Evolutionary conservation across 345 rosid species (phyloP).

Genomic region (Abelmoschus esculentus): DNA sequence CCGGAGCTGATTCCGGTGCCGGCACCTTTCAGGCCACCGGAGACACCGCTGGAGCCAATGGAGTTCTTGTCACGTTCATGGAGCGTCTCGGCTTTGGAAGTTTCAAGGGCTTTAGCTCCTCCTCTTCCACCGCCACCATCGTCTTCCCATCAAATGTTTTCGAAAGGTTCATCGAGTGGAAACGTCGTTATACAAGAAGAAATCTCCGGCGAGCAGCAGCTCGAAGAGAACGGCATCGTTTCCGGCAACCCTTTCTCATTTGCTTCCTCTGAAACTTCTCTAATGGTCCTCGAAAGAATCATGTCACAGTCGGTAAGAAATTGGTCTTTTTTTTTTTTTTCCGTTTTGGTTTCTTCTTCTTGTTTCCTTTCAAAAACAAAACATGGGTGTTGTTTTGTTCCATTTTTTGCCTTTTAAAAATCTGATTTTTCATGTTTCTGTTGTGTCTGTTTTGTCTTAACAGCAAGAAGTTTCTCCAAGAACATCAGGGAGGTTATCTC

Average conservation of each 20-base stretch:
- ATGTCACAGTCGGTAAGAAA: slow-evolving; percentile 93
- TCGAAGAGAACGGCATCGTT: slow-evolving; percentile 52
- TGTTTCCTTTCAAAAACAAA: neutral
- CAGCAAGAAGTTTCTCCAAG: slow-evolving; percentile 92
- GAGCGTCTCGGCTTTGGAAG: slow-evolving; percentile 84
- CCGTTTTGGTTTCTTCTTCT: neutral
- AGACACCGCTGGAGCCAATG: slow-evolving; percentile 87
- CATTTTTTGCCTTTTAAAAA: too few relatives aligned
- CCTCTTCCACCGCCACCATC: slow-evolving; percentile 13
- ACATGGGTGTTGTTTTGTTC: too few relatives aligned
- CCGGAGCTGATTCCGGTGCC: slow-evolving; percentile 27
- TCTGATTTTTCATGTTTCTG: neutral
- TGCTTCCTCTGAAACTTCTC: slow-evolving; percentile 92
- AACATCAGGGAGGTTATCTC: slow-evolving; percentile 76
- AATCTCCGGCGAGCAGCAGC: slow-evolving; percentile 34
- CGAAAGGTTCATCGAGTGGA: slow-evolving; percentile 28
- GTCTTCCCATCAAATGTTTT: slow-evolving; percentile 28
- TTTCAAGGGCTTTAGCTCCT: slow-evolving; percentile 66
- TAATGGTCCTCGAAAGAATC: slow-evolving; percentile 96
- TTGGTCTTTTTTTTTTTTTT: neutral
- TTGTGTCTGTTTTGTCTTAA: slow-evolving; percentile 5
- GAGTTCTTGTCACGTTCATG: slow-evolving; percentile 94
- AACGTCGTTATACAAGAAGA: slow-evolving; percentile 53
- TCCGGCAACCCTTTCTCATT: slow-evolving; percentile 91
- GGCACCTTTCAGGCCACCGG: slow-evolving; percentile 6